Percentiles rank a stretch among this genome's conserved stretches.
Conservation (phyloP, 2,329 filamentous ascomycete genomes). For the Aureobasidium pullulans region DNA sequence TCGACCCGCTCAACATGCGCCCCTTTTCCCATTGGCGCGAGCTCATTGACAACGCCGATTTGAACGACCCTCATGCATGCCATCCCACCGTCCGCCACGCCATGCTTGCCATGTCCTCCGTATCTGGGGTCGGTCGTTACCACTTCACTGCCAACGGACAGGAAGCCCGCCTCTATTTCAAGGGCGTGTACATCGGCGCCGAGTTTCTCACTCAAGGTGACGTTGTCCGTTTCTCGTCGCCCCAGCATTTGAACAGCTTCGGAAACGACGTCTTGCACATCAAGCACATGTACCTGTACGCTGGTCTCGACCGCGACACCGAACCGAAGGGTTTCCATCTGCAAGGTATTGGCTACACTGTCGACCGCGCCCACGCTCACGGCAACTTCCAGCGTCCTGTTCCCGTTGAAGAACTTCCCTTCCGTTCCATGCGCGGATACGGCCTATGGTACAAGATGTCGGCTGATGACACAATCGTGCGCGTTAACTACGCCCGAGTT, state of each 20-base stretch:
- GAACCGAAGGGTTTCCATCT: conserved; percentile 41
- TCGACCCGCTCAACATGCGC: conserved; percentile 46
- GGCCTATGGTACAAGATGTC: conserved; percentile 41
- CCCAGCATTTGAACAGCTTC: background rate
- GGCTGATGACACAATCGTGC: conserved; percentile 13
- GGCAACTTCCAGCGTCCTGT: conserved; percentile 18
- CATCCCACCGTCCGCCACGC: conserved; percentile 51
- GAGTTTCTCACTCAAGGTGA: conserved; percentile 51
- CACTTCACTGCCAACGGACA: conserved; percentile 50
- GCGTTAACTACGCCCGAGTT: background rate
- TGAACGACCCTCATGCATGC: conserved; percentile 31
- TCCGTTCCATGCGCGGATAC: conserved; percentile 38
- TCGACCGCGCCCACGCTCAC: conserved; percentile 26
- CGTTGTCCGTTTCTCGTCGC: conserved; percentile 41
- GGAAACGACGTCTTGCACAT: conserved; percentile 25
- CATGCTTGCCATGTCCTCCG: conserved; percentile 44
- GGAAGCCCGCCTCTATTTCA: conserved; percentile 44
- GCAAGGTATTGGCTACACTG: conserved; percentile 43
- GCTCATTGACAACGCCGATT: conserved; percentile 35
- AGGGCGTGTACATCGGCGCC: conserved; percentile 49
- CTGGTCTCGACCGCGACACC: conserved; percentile 38
- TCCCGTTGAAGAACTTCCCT: background rate
- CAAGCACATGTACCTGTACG: conserved; percentile 41
- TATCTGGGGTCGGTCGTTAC: conserved; percentile 46
- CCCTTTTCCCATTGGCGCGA: conserved; percentile 50